Evolutionary conservation across 805 yeast species (phyloP), one percentile per base, ranked within the genome.

Genomic region (Ogataea sp.): DNA sequence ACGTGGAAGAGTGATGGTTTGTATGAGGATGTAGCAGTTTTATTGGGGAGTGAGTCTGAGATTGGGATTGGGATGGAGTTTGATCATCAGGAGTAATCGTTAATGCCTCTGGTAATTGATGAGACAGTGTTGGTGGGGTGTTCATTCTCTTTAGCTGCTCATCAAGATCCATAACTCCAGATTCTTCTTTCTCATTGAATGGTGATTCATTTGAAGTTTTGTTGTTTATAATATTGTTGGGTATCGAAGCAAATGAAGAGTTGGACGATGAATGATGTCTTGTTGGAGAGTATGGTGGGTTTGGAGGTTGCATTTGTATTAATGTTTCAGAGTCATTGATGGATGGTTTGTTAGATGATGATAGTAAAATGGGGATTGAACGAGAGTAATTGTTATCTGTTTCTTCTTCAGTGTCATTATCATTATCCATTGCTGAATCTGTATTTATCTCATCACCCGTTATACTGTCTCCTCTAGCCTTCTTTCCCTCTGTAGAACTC

Each of bases 401-500:
- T 14, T 14, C 7, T 9, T 11, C 24, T 4, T 8, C 21, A 28
- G 41, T 44, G 18, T 51, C 56, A 25, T 51, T 51, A 26, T 48
- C 56, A 3, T 52, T 46, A n/a, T 50, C 39, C 26, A 36, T 13
- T 11, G 51, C 49, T n/a, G 56, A 52, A 32, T 51, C 55, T 11
- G 34, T 23, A 17, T 15, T 32, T 13, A 38, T 21, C 23, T 51
- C 59, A 39, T 55, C 59, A 13, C 23, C 31, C 18, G 37, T 26
- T 2, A 15, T 21, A 34, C 29, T 17, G 9, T 15, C 23, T 23
- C 20, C 4, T 29, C 20, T 18, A 14, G 14, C 14, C 7, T 6
- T 24, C 8, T 4, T 15, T 4, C 3, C 13, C 4, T 3, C 10
- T 33, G 34, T 18, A 9, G 6, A 17, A 6, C 8, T 21, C 18